Conservation (phyloP, 2,329 filamentous ascomycete species). For the Epichloe aotearoae region DNA sequence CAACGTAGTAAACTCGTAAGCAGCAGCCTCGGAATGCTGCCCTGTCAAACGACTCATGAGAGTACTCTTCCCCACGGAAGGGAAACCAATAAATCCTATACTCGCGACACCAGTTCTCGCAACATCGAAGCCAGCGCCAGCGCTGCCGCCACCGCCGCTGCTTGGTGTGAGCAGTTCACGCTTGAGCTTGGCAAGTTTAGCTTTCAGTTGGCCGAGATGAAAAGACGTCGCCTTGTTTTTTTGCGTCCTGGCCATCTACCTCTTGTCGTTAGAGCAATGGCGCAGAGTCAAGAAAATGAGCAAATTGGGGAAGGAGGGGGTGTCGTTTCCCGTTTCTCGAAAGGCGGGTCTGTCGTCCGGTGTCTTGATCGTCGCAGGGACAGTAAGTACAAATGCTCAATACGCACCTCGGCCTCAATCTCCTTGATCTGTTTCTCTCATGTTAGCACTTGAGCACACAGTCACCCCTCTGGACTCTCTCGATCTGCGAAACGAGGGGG, state of each 20-base stretch:
- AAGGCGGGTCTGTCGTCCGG: too few relatives aligned
- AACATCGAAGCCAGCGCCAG: conserved; percentile 86
- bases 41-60: conserved; percentile 91
- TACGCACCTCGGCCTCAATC: conserved; percentile 79
- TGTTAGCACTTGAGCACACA: conserved; percentile 18
- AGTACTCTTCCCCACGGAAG: conserved; percentile 96
- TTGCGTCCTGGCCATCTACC: conserved; percentile 84
- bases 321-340: too few relatives aligned
- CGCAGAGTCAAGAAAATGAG: not conserved
- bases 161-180: conserved; percentile 83
- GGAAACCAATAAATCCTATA: conserved; percentile 95
- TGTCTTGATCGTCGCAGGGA: too few relatives aligned
- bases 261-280: not conserved
- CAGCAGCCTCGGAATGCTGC: conserved; percentile 92
- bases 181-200: conserved; percentile 96
- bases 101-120: conserved; percentile 94
- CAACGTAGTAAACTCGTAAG: conserved; percentile 97
- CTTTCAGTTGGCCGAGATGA: conserved; percentile 92
- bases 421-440: conserved; percentile 67
- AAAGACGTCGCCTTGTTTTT: conserved; percentile 90
- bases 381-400: not conserved
- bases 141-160: conserved; percentile 64
- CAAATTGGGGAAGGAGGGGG: too few relatives aligned
- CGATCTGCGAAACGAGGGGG: not conserved
- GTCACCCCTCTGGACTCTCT: not conserved